These are phyloP conservation scores for Fomes fomentarius DNA, from an alignment of 1,284 basidiomycete species.

Conservation along the genomic window DNA sequence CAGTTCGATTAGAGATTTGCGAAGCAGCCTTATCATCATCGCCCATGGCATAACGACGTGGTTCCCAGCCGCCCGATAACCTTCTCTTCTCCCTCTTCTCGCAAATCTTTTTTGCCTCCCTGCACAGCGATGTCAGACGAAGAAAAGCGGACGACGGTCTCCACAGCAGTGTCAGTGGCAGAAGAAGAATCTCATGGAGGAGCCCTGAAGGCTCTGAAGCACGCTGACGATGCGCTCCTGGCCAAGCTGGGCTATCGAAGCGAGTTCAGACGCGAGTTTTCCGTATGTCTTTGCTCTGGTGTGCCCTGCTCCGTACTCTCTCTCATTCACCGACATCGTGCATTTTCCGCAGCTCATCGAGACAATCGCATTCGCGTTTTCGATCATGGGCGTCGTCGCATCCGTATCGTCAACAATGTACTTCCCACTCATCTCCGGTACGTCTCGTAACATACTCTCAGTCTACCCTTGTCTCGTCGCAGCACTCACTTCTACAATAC, in stretches of 20 bases:
- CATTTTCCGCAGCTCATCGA: conserved; percentile 52
- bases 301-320: not conserved
- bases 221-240: conserved; percentile 58
- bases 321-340: not conserved
- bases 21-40: not conserved
- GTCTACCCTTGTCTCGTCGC: not conserved
- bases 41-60: not conserved
- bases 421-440: conserved; percentile 65
- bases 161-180: not conserved
- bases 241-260: conserved; percentile 74
- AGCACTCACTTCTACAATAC: not conserved
- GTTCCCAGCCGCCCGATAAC: not conserved
- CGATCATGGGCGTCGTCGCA: conserved; percentile 76
- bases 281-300: conserved; percentile 43
- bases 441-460: conserved; percentile 7
- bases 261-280: conserved; percentile 79
- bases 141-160: not conserved
- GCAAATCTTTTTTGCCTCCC: not conserved
- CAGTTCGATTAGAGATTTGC: not conserved
- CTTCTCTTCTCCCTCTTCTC: not conserved
- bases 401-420: conserved; percentile 69
- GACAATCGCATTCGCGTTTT: conserved; percentile 71
- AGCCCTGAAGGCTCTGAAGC: conserved; percentile 32
- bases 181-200: too few relatives aligned
- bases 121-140: conserved; percentile 3